Percentiles rank a stretch among this genome's conserved stretches.
These are phyloP conservation scores for Purpureocillium lavendulum DNA, from an alignment of 2,329 filamentous ascomycete species.

Conservation along the genomic window DNA sequence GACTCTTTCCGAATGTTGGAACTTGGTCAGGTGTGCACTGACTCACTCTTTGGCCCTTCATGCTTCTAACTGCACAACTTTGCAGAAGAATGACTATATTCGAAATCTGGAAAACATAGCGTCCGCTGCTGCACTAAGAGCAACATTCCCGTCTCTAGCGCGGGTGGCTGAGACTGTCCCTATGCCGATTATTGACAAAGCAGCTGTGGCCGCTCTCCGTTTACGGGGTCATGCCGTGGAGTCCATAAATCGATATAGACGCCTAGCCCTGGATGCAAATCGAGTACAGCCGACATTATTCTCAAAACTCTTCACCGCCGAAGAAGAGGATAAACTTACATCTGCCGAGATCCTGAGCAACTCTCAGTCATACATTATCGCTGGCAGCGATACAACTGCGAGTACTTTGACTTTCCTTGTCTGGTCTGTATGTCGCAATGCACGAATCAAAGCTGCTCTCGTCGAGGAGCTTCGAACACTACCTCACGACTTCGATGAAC, in stretches of 20 bases:
- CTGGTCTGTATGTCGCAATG: constrained; percentile 26
- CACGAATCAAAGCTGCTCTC: constrained; percentile 19
- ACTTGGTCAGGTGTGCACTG: constrained; percentile 29
- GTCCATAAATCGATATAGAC: constrained; percentile 18
- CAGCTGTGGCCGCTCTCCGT: constrained; percentile 4
- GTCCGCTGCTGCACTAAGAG: constrained; percentile 11
- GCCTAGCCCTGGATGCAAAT: constrained; percentile 9
- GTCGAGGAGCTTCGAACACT: constrained; percentile 24
- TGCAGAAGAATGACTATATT: constrained; percentile 25
- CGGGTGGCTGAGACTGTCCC: constrained; percentile 11
- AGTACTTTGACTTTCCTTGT: constrained; percentile 38
- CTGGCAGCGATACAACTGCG: constrained; percentile 43
- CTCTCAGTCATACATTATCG: constrained; percentile 35
- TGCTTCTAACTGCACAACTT: not conserved
- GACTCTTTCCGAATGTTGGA: constrained; percentile 45
- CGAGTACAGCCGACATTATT: constrained; percentile 22
- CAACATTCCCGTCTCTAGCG: constrained; percentile 18
- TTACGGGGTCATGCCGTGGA: constrained; percentile 14
- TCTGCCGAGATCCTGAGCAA: constrained; percentile 26
- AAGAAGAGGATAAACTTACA: constrained; percentile 15
- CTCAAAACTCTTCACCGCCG: constrained; percentile 23
- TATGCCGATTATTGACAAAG: constrained; percentile 12
- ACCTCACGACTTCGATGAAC: constrained; percentile 14
- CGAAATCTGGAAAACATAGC: constrained; percentile 23
- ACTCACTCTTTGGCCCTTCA: not conserved